These are phyloP conservation scores for Scopulariopsis brevicaulis DNA, from an alignment of 2,329 filamentous ascomycete genomes.

Conservation along the genomic window DNA sequence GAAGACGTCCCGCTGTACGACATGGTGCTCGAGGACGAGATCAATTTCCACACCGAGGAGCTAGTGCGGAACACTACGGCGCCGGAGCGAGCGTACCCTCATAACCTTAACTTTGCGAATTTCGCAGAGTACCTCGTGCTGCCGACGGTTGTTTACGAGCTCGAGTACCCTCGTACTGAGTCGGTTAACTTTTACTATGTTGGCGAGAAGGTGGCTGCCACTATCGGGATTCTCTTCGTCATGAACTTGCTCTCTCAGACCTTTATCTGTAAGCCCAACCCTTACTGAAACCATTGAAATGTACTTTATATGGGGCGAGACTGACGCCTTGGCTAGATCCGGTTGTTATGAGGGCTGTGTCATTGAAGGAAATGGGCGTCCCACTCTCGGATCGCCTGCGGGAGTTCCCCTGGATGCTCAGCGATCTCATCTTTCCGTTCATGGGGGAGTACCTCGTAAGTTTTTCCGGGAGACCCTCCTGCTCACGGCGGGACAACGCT, in stretches of 20 bases:
- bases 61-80: conserved; percentile 49
- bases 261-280: conserved; percentile 44
- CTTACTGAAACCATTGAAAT: background rate
- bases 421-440: conserved; percentile 66
- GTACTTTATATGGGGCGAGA: background rate
- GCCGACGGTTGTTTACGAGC: conserved; percentile 69
- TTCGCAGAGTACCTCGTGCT: conserved; percentile 64
- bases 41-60: conserved; percentile 52
- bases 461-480: background rate
- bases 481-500: background rate
- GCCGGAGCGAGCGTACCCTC: conserved; percentile 45
- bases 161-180: conserved; percentile 61
- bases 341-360: conserved; percentile 54
- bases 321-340: conserved; percentile 33
- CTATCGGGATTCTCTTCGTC: conserved; percentile 61
- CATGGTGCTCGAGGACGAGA: conserved; percentile 54
- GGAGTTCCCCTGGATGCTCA: conserved; percentile 65
- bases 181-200: conserved; percentile 65
- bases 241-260: conserved; percentile 72
- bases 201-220: conserved; percentile 57
- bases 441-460: conserved; percentile 61
- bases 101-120: conserved; percentile 53
- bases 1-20: conserved; percentile 54
- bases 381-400: conserved; percentile 47
- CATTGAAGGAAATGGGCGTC: conserved; percentile 56